A percentile compares a stretch with the other conserved stretches of the same genome.
Conservation (phyloP, 139 green algal genomes). For the Chlorokybus atmophyticus region DNA sequence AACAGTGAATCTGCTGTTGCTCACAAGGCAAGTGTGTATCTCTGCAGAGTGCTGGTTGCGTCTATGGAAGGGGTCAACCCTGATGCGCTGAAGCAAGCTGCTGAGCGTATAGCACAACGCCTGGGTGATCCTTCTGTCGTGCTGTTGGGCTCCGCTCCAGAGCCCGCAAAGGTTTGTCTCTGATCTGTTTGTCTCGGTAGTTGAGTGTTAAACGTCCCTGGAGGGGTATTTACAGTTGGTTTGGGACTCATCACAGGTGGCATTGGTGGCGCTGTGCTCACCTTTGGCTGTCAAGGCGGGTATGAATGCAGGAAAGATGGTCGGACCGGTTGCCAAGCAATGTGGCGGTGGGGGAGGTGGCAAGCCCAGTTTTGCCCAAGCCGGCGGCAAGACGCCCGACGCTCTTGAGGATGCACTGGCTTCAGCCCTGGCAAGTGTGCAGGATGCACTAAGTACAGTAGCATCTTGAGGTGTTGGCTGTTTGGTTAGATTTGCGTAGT, state of each 20-base stretch:
- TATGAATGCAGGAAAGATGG: constrained; percentile 67
- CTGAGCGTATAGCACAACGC: constrained; percentile 35
- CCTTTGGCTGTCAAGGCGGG: constrained; percentile 47
- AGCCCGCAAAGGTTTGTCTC: constrained; percentile 30
- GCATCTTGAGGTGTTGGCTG: too few species aligned
- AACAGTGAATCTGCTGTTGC: too few species aligned
- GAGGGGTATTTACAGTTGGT: too few species aligned
- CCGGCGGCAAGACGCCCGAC: constrained; percentile 59
- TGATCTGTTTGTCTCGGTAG: neutral
- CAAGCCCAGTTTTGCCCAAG: constrained; percentile 70
- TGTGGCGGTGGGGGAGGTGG: constrained; percentile 81
- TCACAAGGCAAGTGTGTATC: neutral
- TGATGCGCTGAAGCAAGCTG: constrained; percentile 48
- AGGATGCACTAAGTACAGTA: too few species aligned
- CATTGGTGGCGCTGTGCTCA: constrained; percentile 61
- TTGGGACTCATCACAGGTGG: too few species aligned
- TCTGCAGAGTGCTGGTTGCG: constrained; percentile 46
- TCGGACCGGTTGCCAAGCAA: constrained; percentile 67
- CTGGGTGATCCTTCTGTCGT: constrained; percentile 59
- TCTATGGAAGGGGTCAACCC: constrained; percentile 56
- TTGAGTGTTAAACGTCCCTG: neutral
- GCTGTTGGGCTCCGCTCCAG: constrained; percentile 43
- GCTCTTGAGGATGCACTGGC: constrained; percentile 36
- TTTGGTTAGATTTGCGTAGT: too few species aligned
- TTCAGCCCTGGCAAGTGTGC: too few species aligned